A percentile compares a stretch with the other conserved stretches of the same genome.
These are phyloP conservation scores for Teunomyces pallodes DNA, from an alignment of 805 yeast species.

Conservation along the genomic window DNA sequence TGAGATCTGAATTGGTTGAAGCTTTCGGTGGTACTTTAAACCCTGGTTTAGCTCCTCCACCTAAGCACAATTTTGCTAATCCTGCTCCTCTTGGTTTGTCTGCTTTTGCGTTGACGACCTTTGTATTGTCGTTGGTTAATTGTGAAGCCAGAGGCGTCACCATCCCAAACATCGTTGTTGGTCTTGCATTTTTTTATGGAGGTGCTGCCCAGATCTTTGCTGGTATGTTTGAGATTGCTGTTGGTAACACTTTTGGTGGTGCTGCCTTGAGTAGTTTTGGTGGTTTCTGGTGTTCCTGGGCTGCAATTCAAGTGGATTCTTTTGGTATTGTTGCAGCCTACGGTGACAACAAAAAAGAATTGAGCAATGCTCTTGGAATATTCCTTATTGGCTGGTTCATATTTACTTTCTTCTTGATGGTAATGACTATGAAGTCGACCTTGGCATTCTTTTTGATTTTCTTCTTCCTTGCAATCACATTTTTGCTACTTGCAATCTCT, in stretches of 20 bases:
- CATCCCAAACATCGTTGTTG: slow-evolving; percentile 59
- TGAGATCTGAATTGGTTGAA: slow-evolving; percentile 52
- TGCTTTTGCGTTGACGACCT: slow-evolving; percentile 67
- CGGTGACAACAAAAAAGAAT: slow-evolving; percentile 21
- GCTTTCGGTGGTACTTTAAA: slow-evolving; percentile 85
- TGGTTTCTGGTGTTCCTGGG: slow-evolving; percentile 78
- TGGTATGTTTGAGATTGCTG: slow-evolving; percentile 74
- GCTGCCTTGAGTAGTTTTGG: slow-evolving; percentile 60
- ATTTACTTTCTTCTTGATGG: slow-evolving; percentile 41
- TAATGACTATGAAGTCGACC: slow-evolving; percentile 42
- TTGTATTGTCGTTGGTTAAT: slow-evolving; percentile 62
- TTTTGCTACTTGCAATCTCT: slow-evolving; percentile 39
- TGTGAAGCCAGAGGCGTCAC: slow-evolving; percentile 67
- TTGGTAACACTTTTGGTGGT: slow-evolving; percentile 75
- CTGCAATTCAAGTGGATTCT: slow-evolving; percentile 47
- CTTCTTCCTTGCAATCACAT: slow-evolving; percentile 40
- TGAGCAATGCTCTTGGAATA: slow-evolving; percentile 36
- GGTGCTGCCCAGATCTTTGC: slow-evolving; percentile 70
- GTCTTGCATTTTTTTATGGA: slow-evolving; percentile 68
- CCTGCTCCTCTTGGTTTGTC: slow-evolving; percentile 76
- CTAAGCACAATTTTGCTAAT: slow-evolving; percentile 48
- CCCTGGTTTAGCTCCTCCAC: slow-evolving; percentile 55
- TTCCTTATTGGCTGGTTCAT: slow-evolving; percentile 44
- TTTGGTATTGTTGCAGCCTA: slow-evolving; percentile 40
- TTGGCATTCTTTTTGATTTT: slow-evolving; percentile 41